Evolutionary conservation across 1,284 basidiomycete genomes (phyloP), one percentile per base, ranked within the genome.

Genomic region (Trichosporon inkin): DNA sequence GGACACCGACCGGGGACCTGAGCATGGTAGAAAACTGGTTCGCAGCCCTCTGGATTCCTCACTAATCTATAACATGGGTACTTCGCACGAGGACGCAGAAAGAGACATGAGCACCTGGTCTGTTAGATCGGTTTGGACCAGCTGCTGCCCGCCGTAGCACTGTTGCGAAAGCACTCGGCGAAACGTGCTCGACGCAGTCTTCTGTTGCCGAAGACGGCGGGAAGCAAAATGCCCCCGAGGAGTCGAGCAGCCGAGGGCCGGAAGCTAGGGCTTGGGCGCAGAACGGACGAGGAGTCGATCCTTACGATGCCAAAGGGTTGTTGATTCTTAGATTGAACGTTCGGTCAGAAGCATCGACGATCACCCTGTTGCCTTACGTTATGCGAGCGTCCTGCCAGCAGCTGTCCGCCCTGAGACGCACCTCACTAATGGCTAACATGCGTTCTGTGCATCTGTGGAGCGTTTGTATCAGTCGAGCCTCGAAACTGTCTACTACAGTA

Each of bases 201-300:
- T 14, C 22, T 17, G 4, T 22, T 22, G 13, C 28, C 44, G 24
- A 49, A 24, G 24, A 20, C 14, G 28, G 22, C 44, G 44, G 44
- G 44, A 49, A 49, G 44, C 44, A 49, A 49, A 49, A 49, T 28
- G 44, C 44, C 44, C 44, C 44, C 44, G 44, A 49, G n/a, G 24
- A 24, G 22, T 49, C 24, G 44, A 49, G 24, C 22, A 49, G 44
- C 44, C 44, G 44, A 32, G 24, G 44, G 44, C 28, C 24, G 22
- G 24, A 49, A 28, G 44, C 22, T 28, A n/a, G 16, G 44, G 13
- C 16, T 16, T 16, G 44, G 22, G 28, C 16, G 14, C 44, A 49
- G 44, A 49, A 24, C 44, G 24, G 44, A 49, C 22, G 44, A 28
- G n/a, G 22, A 32, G 44, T 16, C n/a, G 14, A n/a, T 22, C n/a